These are phyloP conservation scores for Fragaria nilgerrensis DNA, from an alignment of 306 rosid species.

Conservation along the genomic window DNA sequence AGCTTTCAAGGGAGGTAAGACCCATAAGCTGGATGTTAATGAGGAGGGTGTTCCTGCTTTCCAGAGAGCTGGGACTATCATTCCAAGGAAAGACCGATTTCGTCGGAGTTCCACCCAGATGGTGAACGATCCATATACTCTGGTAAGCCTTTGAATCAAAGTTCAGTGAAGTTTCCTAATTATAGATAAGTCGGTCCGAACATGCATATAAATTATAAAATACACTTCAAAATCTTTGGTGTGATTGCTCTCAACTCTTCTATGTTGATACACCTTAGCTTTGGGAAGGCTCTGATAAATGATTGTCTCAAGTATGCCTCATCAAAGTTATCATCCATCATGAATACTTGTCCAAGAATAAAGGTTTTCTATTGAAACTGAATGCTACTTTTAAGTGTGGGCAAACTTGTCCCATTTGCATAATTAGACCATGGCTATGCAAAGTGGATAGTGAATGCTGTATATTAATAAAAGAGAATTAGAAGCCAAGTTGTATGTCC, in stretches of 20 bases:
- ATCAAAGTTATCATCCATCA: background rate
- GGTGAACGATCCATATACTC: constrained; percentile 87
- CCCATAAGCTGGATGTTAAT: constrained; percentile 63
- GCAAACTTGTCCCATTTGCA: background rate
- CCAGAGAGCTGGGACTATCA: constrained; percentile 86
- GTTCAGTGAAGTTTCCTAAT: background rate
- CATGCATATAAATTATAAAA: background rate
- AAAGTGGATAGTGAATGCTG: background rate
- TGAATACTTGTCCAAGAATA: background rate
- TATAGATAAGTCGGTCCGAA: background rate
- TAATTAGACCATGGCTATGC: background rate
- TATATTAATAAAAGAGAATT: background rate
- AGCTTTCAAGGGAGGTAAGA: constrained; percentile 68
- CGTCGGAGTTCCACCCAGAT: constrained; percentile 96
- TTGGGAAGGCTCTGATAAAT: background rate
- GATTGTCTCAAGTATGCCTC: background rate
- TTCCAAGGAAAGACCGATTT: constrained; percentile 84
- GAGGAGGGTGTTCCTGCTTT: constrained; percentile 88
- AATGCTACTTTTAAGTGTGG: background rate
- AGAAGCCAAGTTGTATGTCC: background rate
- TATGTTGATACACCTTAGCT: background rate
- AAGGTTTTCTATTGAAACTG: background rate
- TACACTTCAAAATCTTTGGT: background rate
- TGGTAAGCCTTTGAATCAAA: constrained; percentile 55
- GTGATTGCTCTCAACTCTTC: background rate